phyloP scores from a whole-genome alignment of 225 moss, liverwort and hornwort species.

The Polytrichum formosum region DNA sequence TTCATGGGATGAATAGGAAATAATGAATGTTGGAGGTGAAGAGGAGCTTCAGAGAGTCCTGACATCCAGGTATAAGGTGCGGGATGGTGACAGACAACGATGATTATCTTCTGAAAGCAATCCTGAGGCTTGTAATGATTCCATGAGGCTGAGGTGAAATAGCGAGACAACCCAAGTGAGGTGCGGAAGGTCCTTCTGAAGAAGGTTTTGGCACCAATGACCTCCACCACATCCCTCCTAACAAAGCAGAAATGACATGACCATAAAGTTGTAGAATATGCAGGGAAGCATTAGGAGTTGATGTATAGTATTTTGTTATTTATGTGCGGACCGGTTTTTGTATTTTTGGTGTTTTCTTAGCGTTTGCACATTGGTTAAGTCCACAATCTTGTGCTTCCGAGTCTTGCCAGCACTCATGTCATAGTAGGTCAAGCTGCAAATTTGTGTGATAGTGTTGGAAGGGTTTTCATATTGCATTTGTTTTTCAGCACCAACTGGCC shows the following conservation, averaged over 20 bases:
- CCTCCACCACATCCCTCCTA: neutral
- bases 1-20: slow-evolving; percentile 24
- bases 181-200: too few relatives aligned
- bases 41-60: slow-evolving; percentile 46
- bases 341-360: neutral
- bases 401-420: too few relatives aligned
- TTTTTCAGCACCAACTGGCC: too few relatives aligned
- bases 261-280: neutral
- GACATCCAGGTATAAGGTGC: slow-evolving; percentile 31
- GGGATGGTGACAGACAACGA: slow-evolving; percentile 6
- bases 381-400: too few relatives aligned
- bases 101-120: neutral
- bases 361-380: too few relatives aligned
- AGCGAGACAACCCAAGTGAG: neutral
- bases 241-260: too few relatives aligned
- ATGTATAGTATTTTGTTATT: neutral
- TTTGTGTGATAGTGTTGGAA: too few relatives aligned
- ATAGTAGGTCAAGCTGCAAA: too few relatives aligned
- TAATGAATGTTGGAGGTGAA: slow-evolving; percentile 50
- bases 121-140: neutral
- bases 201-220: neutral
- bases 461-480: too few relatives aligned
- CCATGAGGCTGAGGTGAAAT: neutral
- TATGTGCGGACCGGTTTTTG: neutral
- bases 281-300: neutral